Evolutionary conservation across 148 eudicot genomes (phyloP).

Genomic region (Nyssa sinensis): DNA sequence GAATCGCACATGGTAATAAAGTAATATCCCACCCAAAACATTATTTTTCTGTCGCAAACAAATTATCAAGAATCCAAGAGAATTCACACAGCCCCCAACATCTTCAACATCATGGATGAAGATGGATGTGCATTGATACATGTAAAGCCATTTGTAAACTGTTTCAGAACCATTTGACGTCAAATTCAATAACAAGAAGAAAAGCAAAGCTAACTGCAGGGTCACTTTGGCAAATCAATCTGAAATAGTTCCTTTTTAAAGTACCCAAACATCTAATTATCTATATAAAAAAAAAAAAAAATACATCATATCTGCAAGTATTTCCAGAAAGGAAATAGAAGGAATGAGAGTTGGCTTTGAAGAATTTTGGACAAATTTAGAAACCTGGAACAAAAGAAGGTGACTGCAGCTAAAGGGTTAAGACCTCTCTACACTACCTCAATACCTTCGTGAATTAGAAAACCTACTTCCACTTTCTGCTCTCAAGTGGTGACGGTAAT

Average conservation of each 20-base stretch:
- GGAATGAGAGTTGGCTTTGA: neutral
- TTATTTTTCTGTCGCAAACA: too few species aligned
- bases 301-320: slow-evolving; percentile 12
- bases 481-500: slow-evolving; percentile 10
- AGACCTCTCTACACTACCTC: slow-evolving; percentile 23
- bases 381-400: slow-evolving; percentile 14
- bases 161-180: too few species aligned
- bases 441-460: slow-evolving; percentile 12
- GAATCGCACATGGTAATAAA: too few species aligned
- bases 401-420: slow-evolving; percentile 15
- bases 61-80: too few species aligned
- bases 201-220: too few species aligned
- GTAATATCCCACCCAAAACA: too few species aligned
- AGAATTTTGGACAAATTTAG: slow-evolving; percentile 4
- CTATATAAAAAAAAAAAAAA: slow-evolving; percentile 7
- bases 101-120: too few species aligned
- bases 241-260: neutral
- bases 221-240: too few species aligned
- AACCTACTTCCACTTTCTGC: neutral
- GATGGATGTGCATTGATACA: too few species aligned
- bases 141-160: too few species aligned
- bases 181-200: too few species aligned
- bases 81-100: too few species aligned
- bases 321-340: slow-evolving; percentile 7
- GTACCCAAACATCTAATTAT: slow-evolving; percentile 15